Evolutionary conservation across 768 basidiomycete species (phyloP).

Genomic region (Termitomyces sp.): DNA sequence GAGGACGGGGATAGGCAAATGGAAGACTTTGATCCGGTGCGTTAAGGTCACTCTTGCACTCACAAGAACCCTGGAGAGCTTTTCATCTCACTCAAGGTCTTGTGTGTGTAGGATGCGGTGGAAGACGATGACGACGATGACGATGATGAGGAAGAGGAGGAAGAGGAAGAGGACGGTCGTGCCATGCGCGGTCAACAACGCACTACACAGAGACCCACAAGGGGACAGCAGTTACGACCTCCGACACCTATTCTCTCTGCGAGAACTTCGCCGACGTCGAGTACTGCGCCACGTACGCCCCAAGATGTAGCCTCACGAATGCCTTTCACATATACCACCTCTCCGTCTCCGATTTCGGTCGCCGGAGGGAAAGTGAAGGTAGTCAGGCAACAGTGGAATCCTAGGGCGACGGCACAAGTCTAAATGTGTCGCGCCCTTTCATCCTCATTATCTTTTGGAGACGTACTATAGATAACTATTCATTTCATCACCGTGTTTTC

Average conservation of each 20-base stretch:
- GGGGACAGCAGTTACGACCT: slow-evolving; percentile 27
- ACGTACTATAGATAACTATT: slow-evolving; percentile 2
- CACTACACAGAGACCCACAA: slow-evolving; percentile 33
- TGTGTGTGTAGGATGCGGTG: slow-evolving; percentile 42
- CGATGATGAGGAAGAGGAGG: slow-evolving; percentile 62
- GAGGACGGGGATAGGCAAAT: slow-evolving; percentile 74
- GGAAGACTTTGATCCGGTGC: slow-evolving; percentile 85
- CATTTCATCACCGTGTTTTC: background rate
- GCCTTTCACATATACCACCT: slow-evolving; percentile 27
- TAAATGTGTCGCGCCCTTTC: slow-evolving; percentile 17
- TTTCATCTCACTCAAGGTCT: slow-evolving; percentile 8
- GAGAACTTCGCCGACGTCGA: slow-evolving; percentile 52
- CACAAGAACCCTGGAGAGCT: slow-evolving; percentile 6
- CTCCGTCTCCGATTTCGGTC: slow-evolving; percentile 28
- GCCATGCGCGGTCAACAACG: slow-evolving; percentile 27
- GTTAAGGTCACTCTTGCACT: slow-evolving; percentile 25
- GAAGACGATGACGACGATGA: slow-evolving; percentile 56
- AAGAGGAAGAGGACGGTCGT: slow-evolving; percentile 34
- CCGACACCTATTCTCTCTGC: slow-evolving; percentile 44
- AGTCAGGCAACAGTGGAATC: slow-evolving; percentile 50
- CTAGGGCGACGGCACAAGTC: slow-evolving; percentile 39
- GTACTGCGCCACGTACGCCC: slow-evolving; percentile 44
- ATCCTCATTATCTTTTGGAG: background rate
- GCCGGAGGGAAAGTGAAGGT: slow-evolving; percentile 47
- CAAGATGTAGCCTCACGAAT: slow-evolving; percentile 35